Evolutionary conservation across 257 asterid species (phyloP).

Genomic region (Cinchona pubescens): DNA sequence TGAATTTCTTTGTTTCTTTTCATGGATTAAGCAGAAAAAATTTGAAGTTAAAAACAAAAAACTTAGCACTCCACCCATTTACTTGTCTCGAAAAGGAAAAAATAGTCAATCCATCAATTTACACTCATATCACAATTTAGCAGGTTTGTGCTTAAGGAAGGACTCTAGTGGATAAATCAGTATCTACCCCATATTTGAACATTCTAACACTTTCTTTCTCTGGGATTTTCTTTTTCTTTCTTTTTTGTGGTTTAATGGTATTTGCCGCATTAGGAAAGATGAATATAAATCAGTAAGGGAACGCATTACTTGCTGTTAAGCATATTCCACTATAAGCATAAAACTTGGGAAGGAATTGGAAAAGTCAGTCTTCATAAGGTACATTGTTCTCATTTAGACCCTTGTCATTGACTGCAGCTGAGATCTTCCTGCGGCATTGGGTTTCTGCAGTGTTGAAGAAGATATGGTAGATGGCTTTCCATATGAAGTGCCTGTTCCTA

Average conservation of each 20-base stretch:
- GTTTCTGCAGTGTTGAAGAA: conserved; percentile 99
- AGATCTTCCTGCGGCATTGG: conserved; percentile 99
- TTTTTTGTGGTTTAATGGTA: not conserved
- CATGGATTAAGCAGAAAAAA: not conserved
- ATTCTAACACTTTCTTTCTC: not conserved
- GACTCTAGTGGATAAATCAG: not conserved
- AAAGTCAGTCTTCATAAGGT: conserved; percentile 42
- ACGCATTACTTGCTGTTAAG: not conserved
- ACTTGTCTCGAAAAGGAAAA: no score
- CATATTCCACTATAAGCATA: conserved; percentile 17
- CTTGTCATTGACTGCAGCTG: conserved; percentile 99
- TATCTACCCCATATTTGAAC: not conserved
- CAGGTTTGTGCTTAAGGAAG: not conserved
- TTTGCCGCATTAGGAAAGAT: not conserved
- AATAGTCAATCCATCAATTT: no score
- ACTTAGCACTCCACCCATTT: no score
- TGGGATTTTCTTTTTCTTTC: not conserved
- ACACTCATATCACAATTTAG: not conserved
- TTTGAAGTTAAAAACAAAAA: no score
- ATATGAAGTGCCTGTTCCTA: conserved; percentile 93
- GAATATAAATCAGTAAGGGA: not conserved
- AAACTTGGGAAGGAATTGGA: conserved; percentile 26
- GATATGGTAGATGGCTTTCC: conserved; percentile 99
- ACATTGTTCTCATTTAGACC: conserved; percentile 72
- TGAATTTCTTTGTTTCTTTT: no score